phyloP scores from a whole-genome alignment of 805 yeast genomes.

The Ogataea salicorniae region DNA sequence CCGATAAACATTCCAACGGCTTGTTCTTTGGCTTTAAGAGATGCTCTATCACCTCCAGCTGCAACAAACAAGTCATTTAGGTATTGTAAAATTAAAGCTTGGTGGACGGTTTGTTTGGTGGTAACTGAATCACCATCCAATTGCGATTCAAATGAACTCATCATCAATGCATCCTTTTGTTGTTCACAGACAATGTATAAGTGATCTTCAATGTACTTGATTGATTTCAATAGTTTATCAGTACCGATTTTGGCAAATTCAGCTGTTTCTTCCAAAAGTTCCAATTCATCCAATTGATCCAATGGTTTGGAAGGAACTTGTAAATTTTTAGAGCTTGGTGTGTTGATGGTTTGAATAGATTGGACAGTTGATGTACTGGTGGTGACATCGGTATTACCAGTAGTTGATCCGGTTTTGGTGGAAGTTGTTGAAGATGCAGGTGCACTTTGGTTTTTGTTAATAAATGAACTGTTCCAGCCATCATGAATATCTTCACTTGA shows the following conservation, averaged over 20 bases:
- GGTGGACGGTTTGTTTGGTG: conserved; percentile 69
- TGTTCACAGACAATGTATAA: conserved; percentile 69
- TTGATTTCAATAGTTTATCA: conserved; percentile 43
- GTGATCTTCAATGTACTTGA: conserved; percentile 50
- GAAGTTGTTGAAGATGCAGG: conserved; percentile 14
- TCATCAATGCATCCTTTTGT: conserved; percentile 87
- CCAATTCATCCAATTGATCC: conserved; percentile 42
- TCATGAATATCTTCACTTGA: conserved; percentile 88
- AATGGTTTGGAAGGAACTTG: conserved; percentile 29
- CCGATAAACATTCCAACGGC: conserved; percentile 62
- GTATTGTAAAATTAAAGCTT: conserved; percentile 75
- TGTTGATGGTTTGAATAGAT: conserved; percentile 25
- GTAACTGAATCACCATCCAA: conserved; percentile 50
- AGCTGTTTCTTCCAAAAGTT: conserved; percentile 57
- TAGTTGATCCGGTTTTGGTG: conserved; percentile 12
- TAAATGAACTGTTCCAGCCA: conserved; percentile 82
- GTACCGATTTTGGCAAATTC: conserved; percentile 56
- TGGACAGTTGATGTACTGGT: conserved; percentile 13
- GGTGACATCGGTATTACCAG: conserved; percentile 25
- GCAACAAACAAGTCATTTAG: conserved; percentile 28
- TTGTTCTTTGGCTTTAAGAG: conserved; percentile 23
- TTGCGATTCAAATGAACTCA: conserved; percentile 87
- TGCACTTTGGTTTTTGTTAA: conserved; percentile 39
- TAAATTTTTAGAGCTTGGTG: conserved; percentile 14
- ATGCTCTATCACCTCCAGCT: conserved; percentile 18